These are phyloP conservation scores for Lyophyllum atratum DNA, from an alignment of 768 basidiomycete species.

Conservation along the genomic window DNA sequence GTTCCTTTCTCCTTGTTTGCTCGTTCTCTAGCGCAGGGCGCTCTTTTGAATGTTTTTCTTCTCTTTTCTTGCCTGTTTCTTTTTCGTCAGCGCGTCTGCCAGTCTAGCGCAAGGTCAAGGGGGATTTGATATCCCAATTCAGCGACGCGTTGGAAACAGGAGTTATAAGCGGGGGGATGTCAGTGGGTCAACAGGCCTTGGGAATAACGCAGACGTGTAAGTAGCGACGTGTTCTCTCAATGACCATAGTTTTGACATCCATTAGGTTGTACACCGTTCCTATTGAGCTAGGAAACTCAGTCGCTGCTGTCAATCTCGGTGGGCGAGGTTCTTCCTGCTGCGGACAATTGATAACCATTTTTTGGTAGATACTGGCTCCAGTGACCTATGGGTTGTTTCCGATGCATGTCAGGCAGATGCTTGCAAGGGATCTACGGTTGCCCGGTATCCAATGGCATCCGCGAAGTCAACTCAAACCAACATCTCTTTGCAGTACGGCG, in stretches of 20 bases:
- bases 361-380: slow-evolving; percentile 64
- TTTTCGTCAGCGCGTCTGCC: slow-evolving; percentile 10
- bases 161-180: slow-evolving; percentile 27
- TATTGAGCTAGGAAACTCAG: slow-evolving; percentile 31
- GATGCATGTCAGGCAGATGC: slow-evolving; percentile 42
- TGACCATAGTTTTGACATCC: neutral
- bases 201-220: slow-evolving; percentile 38
- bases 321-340: neutral
- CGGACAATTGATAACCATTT: neutral
- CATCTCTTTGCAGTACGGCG: slow-evolving; percentile 59
- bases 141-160: slow-evolving; percentile 22
- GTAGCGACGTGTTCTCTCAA: slow-evolving; percentile 7
- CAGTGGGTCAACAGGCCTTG: slow-evolving; percentile 35
- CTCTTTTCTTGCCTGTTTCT: slow-evolving; percentile 17
- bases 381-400: slow-evolving; percentile 69
- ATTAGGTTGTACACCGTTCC: slow-evolving; percentile 38
- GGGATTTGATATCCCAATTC: slow-evolving; percentile 24
- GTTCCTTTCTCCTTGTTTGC: slow-evolving; percentile 17
- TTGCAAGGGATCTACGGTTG: slow-evolving; percentile 37
- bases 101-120: slow-evolving; percentile 5
- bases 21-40: slow-evolving; percentile 27
- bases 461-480: slow-evolving; percentile 39
- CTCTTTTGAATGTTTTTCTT: slow-evolving; percentile 22
- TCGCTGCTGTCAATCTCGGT: slow-evolving; percentile 34
- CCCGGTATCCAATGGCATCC: slow-evolving; percentile 42